Evolutionary conservation across 257 asterid species (phyloP), one percentile per base, ranked within the genome.

Genomic region (Nicotiana benthamiana): DNA sequence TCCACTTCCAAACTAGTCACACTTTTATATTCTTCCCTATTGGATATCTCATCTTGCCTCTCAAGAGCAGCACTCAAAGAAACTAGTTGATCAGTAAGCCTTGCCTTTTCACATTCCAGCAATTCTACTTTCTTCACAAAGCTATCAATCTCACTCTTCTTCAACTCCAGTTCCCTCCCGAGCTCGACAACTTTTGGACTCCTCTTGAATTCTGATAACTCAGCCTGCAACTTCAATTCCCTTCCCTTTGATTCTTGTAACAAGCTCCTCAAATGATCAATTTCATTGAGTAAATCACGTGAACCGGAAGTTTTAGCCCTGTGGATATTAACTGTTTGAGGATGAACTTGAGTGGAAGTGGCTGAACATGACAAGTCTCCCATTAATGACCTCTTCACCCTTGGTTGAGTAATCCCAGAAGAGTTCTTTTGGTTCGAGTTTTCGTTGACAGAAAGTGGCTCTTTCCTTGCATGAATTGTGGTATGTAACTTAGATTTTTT

Each of bases 241-340:
- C 94, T 90, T 12, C 89, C 98, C 84, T 90, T 94, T 2, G 95
- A 90, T 72, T 94, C 98, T 80, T 94, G 98, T 56, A 94, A 83
- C 86, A 93, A 81, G 65, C 82, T 90, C 90, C 98, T 91, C 83
- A 94, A 83, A 74, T 93, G 94, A 70, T 93, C 97, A n/a, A 94
- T 89, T 81, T 94, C 98, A 18, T 85, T 87, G 82, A 92, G 93
- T 87, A 94, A 85, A 82, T 93, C 97, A 51, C 86, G 89, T 16
- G 97, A 89, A 3, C 86, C 90, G 0, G 84, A 51, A 57, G 96
- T 28, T 15, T 87, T 91, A 1, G 86, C 64, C 86, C 88, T 91
- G 9, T 83, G 86, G 57, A 54, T 83, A 9, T 59, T 80, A 66
- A 85, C 66, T 12, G 84, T n/a, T 28, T 93, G 96, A 6, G 97